These are phyloP conservation scores for Phytophthora foliorum DNA, from an alignment of 352 stramenopile genomes.

Conservation along the genomic window DNA sequence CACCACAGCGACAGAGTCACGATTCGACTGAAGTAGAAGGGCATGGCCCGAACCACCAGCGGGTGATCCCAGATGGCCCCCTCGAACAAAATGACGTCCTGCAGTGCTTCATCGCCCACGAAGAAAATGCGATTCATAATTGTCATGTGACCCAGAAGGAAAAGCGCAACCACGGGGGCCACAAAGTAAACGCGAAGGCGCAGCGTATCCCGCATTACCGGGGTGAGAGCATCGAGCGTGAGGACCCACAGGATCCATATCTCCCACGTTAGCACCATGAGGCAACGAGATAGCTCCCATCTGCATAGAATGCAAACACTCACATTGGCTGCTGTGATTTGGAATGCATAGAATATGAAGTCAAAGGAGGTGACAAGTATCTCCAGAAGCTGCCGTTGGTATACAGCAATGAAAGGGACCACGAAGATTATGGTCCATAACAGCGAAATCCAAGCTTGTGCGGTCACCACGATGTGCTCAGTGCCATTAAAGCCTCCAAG, in stretches of 20 bases:
- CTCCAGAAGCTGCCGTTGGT: slow-evolving; percentile 41
- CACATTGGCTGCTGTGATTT: slow-evolving; percentile 39
- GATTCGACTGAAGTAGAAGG: slow-evolving; percentile 26
- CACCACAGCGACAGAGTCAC: slow-evolving; percentile 31
- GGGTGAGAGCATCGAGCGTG: slow-evolving; percentile 43
- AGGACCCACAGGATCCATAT: slow-evolving; percentile 39
- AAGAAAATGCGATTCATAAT: slow-evolving; percentile 25
- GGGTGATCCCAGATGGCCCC: slow-evolving; percentile 4
- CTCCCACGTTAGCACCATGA: slow-evolving; percentile 18
- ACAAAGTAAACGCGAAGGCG: slow-evolving; percentile 20
- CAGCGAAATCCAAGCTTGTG: slow-evolving; percentile 1
- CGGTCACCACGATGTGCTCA: no score
- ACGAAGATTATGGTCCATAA: slow-evolving; percentile 25
- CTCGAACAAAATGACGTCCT: slow-evolving; percentile 16
- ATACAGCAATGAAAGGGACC: slow-evolving; percentile 23
- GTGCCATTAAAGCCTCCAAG: no score
- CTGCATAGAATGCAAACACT: slow-evolving; percentile 33
- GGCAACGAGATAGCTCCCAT: no score
- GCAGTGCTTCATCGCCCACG: slow-evolving; percentile 12
- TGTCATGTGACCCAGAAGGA: slow-evolving; percentile 18
- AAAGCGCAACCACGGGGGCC: slow-evolving; percentile 12
- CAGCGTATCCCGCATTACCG: slow-evolving; percentile 40
- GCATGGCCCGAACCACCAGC: slow-evolving; percentile 23
- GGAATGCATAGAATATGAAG: slow-evolving; percentile 44
- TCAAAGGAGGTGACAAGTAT: slow-evolving; percentile 50